phyloP scores from a whole-genome alignment of 1,284 basidiomycete species.

The Naganishia liquefaciens region DNA sequence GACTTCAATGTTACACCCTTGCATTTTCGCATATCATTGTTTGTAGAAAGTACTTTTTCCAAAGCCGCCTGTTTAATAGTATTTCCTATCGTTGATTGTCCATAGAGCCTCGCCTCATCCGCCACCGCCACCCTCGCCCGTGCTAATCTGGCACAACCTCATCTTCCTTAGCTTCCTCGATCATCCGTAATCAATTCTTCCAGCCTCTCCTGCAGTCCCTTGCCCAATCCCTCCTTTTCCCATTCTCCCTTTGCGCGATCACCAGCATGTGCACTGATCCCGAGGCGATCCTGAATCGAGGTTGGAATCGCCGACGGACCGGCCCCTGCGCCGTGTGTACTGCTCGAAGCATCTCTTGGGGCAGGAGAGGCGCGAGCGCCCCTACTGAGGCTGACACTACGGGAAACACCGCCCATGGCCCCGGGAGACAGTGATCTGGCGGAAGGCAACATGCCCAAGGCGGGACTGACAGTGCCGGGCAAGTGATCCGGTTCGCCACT shows the following conservation, averaged over 20 bases:
- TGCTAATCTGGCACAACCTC: neutral
- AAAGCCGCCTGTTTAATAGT: neutral
- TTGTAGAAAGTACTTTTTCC: neutral
- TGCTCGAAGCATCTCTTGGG: constrained; percentile 28
- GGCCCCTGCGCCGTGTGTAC: neutral
- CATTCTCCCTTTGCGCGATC: constrained; percentile 64
- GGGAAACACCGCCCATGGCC: constrained; percentile 55
- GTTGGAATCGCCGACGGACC: constrained; percentile 11
- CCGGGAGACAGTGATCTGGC: constrained; percentile 1
- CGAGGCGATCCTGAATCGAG: constrained; percentile 31
- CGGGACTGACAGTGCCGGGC: constrained; percentile 49
- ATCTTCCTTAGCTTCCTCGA: neutral
- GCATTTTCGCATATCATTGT: too few relatives aligned
- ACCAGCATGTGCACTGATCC: constrained; percentile 26
- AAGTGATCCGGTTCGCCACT: constrained; percentile 51
- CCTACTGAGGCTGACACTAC: constrained; percentile 38
- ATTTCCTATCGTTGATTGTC: constrained; percentile 3
- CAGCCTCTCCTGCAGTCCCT: constrained; percentile 74
- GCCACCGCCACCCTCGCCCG: neutral
- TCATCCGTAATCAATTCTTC: constrained; percentile 52
- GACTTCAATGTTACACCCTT: neutral
- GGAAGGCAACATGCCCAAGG: constrained; percentile 30
- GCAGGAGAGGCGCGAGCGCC: constrained; percentile 17
- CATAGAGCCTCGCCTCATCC: neutral
- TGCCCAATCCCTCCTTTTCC: constrained; percentile 76